Conservation (phyloP, 1,284 basidiomycete species). For the Cutaneotrichosporon sp. region DNA sequence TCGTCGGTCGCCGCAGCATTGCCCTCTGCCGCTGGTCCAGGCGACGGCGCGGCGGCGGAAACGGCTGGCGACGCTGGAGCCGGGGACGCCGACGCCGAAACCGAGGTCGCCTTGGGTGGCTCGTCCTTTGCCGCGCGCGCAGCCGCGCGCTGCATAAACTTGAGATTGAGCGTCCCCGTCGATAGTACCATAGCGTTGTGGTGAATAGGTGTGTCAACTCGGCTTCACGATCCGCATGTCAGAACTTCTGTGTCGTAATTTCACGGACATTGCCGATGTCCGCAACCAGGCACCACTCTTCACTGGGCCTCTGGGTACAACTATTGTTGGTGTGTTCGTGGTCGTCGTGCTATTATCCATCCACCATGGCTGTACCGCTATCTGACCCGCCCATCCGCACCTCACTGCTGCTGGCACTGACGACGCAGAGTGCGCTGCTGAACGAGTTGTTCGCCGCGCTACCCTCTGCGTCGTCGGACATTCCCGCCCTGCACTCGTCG, state of each 20-base stretch:
- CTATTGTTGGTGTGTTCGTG: background rate
- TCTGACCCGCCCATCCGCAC: slow-evolving; percentile 23
- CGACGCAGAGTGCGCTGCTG: slow-evolving; percentile 34
- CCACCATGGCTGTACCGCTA: slow-evolving; percentile 3
- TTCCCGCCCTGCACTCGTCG: slow-evolving; percentile 18
- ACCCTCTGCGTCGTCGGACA: slow-evolving; percentile 8
- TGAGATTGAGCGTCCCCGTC: slow-evolving; percentile 41
- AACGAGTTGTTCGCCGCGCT: slow-evolving; percentile 31
- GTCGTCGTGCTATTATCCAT: background rate
- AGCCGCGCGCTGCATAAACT: slow-evolving; percentile 46
- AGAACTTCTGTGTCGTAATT: slow-evolving; percentile 1
- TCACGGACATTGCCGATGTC: slow-evolving; percentile 4
- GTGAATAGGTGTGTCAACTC: background rate
- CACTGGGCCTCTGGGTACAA: too few species aligned
- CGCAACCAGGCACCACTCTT: background rate
- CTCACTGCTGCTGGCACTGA: slow-evolving; percentile 33
- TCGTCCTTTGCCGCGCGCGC: slow-evolving; percentile 15
- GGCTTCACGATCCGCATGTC: background rate
- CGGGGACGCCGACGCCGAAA: background rate
- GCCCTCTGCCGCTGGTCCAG: slow-evolving; percentile 5
- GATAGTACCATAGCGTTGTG: slow-evolving; percentile 32
- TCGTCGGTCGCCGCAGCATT: background rate
- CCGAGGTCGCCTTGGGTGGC: background rate
- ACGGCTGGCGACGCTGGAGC: background rate
- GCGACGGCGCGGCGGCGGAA: background rate